A percentile compares a stretch with the other conserved stretches of the same genome.
Conservation (phyloP, 2,329 filamentous ascomycete species). For the Neofusicoccum parvum region DNA sequence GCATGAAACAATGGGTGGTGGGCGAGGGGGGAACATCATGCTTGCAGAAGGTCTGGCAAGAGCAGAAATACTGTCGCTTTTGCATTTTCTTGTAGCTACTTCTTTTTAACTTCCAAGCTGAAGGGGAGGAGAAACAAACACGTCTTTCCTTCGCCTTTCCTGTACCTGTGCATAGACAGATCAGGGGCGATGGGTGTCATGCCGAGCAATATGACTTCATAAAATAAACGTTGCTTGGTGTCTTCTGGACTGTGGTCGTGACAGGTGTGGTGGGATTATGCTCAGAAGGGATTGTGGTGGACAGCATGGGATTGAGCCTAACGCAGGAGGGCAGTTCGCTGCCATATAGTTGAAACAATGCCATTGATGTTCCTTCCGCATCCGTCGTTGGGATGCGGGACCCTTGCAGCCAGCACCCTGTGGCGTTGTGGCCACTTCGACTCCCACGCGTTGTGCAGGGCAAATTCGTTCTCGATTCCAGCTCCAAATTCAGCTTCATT, state of each 20-base stretch:
- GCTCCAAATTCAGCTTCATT: too few species aligned
- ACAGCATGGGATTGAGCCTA: background rate
- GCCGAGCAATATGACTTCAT: background rate
- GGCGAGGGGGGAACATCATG: background rate
- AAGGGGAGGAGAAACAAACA: slow-evolving; percentile 1
- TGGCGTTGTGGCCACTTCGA: background rate
- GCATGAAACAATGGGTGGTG: background rate
- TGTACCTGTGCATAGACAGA: background rate
- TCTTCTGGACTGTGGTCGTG: background rate
- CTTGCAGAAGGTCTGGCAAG: background rate
- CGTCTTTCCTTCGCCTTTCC: background rate
- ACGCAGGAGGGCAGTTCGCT: background rate
- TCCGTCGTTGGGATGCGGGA: background rate
- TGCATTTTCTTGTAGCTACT: slow-evolving; percentile 9
- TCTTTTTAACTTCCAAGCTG: background rate
- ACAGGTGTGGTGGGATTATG: too few species aligned
- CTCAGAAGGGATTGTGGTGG: too few species aligned
- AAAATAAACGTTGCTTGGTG: background rate
- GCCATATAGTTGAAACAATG: background rate
- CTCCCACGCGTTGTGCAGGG: background rate
- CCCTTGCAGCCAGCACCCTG: background rate
- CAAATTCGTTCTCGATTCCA: too few species aligned
- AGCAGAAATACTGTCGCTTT: background rate
- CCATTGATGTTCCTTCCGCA: background rate
- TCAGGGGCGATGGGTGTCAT: background rate